Percentiles rank a stretch among this genome's conserved stretches.
Conservation (phyloP, 257 asterid genomes). For the Paraleonurus japonicus region DNA sequence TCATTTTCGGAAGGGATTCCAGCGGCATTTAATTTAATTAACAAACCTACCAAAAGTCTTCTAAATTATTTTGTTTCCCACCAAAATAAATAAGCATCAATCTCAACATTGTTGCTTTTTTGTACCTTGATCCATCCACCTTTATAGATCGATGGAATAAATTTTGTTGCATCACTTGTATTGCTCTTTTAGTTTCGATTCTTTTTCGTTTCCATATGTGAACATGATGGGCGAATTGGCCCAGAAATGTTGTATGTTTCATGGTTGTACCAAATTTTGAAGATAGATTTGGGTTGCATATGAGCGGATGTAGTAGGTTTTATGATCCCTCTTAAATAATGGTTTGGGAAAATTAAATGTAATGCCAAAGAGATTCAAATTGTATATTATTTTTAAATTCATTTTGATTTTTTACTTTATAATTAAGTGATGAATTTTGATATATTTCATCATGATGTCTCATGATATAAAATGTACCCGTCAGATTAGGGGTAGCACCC, state of each 20-base stretch:
- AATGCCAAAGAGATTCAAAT: not conserved
- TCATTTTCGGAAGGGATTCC: conserved; percentile 92
- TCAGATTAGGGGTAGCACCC: too few species aligned
- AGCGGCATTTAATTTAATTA: conserved; percentile 73
- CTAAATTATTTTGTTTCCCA: not conserved
- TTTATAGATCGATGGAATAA: not conserved
- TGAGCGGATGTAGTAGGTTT: not conserved
- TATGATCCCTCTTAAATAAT: not conserved
- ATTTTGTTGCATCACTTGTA: not conserved
- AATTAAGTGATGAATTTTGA: not conserved
- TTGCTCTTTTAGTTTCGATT: not conserved
- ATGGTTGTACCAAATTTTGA: not conserved
- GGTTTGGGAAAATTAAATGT: not conserved
- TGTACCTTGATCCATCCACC: not conserved
- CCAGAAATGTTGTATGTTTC: not conserved
- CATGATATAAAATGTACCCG: too few species aligned
- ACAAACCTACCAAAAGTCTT: not conserved
- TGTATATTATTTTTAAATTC: not conserved
- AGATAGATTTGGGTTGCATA: not conserved
- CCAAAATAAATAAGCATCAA: not conserved
- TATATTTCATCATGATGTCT: too few species aligned
- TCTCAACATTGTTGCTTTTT: not conserved
- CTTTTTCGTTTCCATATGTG: not conserved
- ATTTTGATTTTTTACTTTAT: not conserved
- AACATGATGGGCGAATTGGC: not conserved